Percentiles rank a stretch among this genome's conserved stretches.
phyloP scores from a whole-genome alignment of 805 yeast genomes.

The Blastobotrys parvus region DNA sequence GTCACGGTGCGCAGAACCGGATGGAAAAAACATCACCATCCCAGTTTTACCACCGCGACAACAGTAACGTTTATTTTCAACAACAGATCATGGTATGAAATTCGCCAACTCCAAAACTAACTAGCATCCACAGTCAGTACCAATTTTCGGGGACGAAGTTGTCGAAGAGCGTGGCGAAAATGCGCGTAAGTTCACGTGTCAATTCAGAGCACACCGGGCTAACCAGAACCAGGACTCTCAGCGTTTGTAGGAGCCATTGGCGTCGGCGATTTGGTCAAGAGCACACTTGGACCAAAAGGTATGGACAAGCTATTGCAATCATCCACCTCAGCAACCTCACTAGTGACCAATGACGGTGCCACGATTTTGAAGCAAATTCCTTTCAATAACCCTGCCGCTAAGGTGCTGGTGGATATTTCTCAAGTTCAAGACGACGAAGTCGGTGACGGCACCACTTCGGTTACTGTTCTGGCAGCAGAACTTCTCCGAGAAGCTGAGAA shows the following conservation, averaged over 20 bases:
- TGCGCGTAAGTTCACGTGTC: conserved; percentile 49
- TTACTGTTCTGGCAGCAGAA: conserved; percentile 90
- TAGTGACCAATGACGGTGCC: conserved; percentile 97
- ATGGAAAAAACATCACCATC: too few species aligned
- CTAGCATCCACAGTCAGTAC: conserved; percentile 71
- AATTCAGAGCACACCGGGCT: neutral
- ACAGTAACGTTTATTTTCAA: too few species aligned
- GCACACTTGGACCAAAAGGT: conserved; percentile 96
- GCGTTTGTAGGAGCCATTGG: conserved; percentile 99
- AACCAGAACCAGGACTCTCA: conserved; percentile 37
- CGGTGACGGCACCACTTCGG: conserved; percentile 98
- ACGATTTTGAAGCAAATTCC: conserved; percentile 92
- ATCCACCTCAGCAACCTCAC: conserved; percentile 64
- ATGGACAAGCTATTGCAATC: conserved; percentile 94
- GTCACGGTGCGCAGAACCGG: too few species aligned
- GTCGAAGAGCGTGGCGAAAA: conserved; percentile 97
- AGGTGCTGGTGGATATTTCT: conserved; percentile 86
- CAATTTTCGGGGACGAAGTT: conserved; percentile 94
- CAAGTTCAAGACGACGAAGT: conserved; percentile 97
- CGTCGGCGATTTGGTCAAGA: conserved; percentile 92
- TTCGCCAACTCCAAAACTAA: too few species aligned
- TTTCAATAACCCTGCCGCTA: conserved; percentile 95
- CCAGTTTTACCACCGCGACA: too few species aligned
- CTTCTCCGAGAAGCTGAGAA: conserved; percentile 90
- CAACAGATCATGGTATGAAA: too few species aligned